Percentiles rank a stretch among this genome's conserved stretches.
Conservation (phyloP, 2,329 filamentous ascomycete genomes). For the Pyrenophora seminiperda region DNA sequence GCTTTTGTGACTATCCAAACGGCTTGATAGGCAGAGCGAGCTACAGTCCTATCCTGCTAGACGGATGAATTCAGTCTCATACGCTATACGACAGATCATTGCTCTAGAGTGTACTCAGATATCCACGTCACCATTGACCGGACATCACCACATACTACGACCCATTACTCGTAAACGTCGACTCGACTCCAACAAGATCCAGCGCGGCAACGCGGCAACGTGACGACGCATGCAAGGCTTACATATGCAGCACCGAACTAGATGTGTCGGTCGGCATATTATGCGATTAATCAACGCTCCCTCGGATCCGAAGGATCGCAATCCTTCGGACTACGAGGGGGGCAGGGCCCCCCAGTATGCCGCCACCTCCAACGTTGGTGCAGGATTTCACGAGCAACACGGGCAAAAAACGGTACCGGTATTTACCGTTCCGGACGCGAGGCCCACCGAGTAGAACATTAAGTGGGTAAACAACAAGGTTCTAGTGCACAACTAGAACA, state of each 20-base stretch:
- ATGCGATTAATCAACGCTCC: too few species aligned
- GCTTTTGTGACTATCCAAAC: too few species aligned
- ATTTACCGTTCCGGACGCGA: not conserved
- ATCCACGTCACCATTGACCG: not conserved
- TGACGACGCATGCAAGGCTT: not conserved
- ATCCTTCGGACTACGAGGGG: not conserved
- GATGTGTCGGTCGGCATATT: not conserved
- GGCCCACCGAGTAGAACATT: not conserved
- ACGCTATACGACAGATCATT: too few species aligned
- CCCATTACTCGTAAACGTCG: too few species aligned
- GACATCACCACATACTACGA: not conserved
- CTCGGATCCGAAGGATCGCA: not conserved
- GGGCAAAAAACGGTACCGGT: not conserved
- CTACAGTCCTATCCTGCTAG: too few species aligned
- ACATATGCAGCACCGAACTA: not conserved
- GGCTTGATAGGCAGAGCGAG: too few species aligned
- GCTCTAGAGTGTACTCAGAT: too few species aligned
- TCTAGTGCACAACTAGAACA: not conserved
- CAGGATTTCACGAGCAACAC: not conserved
- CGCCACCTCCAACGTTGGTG: not conserved
- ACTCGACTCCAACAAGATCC: not conserved
- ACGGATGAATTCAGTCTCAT: too few species aligned
- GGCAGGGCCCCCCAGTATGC: not conserved
- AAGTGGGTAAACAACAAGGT: not conserved
- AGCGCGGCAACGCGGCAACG: conserved; percentile 1